Base-by-base conservation (phyloP, 768 basidiomycete genomes). In the Hysterangium stoloniferum region DNA sequence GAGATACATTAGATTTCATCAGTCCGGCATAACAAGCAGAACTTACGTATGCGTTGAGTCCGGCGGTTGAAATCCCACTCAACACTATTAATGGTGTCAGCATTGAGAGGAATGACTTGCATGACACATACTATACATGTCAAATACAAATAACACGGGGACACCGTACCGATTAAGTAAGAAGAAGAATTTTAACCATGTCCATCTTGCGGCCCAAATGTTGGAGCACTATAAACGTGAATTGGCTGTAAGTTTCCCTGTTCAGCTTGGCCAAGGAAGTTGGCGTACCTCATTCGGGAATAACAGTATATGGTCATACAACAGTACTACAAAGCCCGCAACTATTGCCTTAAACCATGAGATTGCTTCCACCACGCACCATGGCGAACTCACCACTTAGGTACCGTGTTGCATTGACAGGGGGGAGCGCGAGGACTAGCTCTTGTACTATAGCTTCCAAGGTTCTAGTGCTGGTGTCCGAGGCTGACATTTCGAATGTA, bases 241-340 rank as follows among this genome's bases (percentile, higher is more conserved):
- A 37, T 37, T 7, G 7, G 20, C 15, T 41, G 19, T 41, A 20
- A 41, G 11, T 12, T 11, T 6, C 2, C 6, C 28, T 41, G 12
- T 41, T 12, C 8, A 17, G 12, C 4, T 12, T 41, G n/a, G 19
- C 25, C 6, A 41, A 4, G 4, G 12, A 19, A 11, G 3, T 41
- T 12, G 17, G 19, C 48, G 35, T 11, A 68, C 64, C 58, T 69
- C 67, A 19, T 67, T 65, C 12, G 54, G 44, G 25, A 68, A 56
- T 0, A 68, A 69, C 34, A 68, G 53, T 38, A 65, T 24, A 29
- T 68, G 63, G 42, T 68, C 67, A 57, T 66, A 69, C 22, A 41
- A 41, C 15, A 41, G 13, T 22, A 41, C 9, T 9, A 41, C 40
- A 17, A 25, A 22, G 3, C 13, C 40, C 13, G 40, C 40, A 17